Percentiles rank a stretch among this genome's conserved stretches.
Evolutionary conservation across 192 early-diverging fungal species (phyloP).

Genomic region (Spinellus fusiger): DNA sequence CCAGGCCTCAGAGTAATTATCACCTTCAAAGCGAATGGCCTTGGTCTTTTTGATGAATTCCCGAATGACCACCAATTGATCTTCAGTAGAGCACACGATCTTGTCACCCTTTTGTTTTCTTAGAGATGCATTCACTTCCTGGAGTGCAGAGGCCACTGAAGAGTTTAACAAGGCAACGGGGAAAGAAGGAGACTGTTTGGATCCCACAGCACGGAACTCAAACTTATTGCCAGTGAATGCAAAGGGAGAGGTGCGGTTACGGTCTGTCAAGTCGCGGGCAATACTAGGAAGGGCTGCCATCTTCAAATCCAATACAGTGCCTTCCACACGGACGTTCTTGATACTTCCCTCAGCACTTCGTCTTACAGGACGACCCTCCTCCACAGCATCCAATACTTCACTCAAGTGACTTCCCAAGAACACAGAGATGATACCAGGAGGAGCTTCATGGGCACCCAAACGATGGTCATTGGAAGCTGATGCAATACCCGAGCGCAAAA

Average conservation of each 20-base stretch:
- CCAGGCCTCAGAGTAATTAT: slow-evolving; percentile 97
- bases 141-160: slow-evolving; percentile 80
- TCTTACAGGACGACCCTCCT: slow-evolving; percentile 71
- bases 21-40: slow-evolving; percentile 92
- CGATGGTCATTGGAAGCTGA: slow-evolving; percentile 96
- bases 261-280: slow-evolving; percentile 94
- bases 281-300: slow-evolving; percentile 88
- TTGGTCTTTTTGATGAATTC: slow-evolving; percentile 76
- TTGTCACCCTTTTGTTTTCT: slow-evolving; percentile 80
- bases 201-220: slow-evolving; percentile 98
- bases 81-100: slow-evolving; percentile 70
- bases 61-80: slow-evolving; percentile 86
- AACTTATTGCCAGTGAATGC: slow-evolving; percentile 99
- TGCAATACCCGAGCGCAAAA: slow-evolving; percentile 87
- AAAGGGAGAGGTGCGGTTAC: slow-evolving; percentile 99
- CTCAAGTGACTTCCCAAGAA: slow-evolving; percentile 95
- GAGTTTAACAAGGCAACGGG: slow-evolving; percentile 91
- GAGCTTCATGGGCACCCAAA: slow-evolving; percentile 95
- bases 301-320: slow-evolving; percentile 92
- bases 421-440: slow-evolving; percentile 92
- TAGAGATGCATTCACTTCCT: slow-evolving; percentile 66
- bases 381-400: slow-evolving; percentile 89
- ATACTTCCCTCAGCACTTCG: slow-evolving; percentile 69
- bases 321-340: slow-evolving; percentile 87
- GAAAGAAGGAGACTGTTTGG: slow-evolving; percentile 97